Evolutionary conservation across 1,284 basidiomycete species (phyloP).

Genomic region (Pseudozyma tsukubaensis): DNA sequence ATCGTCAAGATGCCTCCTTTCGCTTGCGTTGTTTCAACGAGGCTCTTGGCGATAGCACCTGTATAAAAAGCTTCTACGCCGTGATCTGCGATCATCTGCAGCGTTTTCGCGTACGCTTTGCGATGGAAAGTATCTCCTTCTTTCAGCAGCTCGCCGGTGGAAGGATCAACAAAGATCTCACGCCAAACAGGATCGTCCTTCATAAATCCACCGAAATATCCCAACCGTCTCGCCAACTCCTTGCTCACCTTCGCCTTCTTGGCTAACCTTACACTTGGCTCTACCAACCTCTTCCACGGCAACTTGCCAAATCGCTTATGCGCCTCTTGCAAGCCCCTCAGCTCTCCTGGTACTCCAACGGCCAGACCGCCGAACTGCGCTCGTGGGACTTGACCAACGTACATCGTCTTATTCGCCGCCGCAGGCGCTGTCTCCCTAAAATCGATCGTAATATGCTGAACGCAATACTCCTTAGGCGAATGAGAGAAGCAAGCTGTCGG

Average conservation of each 20-base stretch:
- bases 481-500: conserved; percentile 73
- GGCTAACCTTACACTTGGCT: conserved; percentile 63
- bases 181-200: conserved; percentile 57
- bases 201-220: conserved; percentile 69
- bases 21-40: conserved; percentile 76
- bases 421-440: conserved; percentile 70
- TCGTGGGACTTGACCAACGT: conserved; percentile 41
- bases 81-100: conserved; percentile 52
- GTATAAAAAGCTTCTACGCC: conserved; percentile 69
- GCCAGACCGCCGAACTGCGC: conserved; percentile 62
- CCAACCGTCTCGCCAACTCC: conserved; percentile 50
- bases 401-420: conserved; percentile 70
- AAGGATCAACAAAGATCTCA: conserved; percentile 70
- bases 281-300: conserved; percentile 63
- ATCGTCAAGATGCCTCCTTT: conserved; percentile 81
- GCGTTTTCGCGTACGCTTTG: conserved; percentile 53
- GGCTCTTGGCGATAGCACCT: conserved; percentile 80
- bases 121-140: conserved; percentile 56
- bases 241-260: conserved; percentile 56
- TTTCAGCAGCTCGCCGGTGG: conserved; percentile 70
- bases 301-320: conserved; percentile 62
- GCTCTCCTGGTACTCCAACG: conserved; percentile 68
- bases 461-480: conserved; percentile 18
- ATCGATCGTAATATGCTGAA: conserved; percentile 69
- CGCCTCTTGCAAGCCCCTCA: conserved; percentile 65